These are phyloP conservation scores for Coniochaeta pulveracea DNA, from an alignment of 2,329 filamentous ascomycete genomes.

Conservation along the genomic window DNA sequence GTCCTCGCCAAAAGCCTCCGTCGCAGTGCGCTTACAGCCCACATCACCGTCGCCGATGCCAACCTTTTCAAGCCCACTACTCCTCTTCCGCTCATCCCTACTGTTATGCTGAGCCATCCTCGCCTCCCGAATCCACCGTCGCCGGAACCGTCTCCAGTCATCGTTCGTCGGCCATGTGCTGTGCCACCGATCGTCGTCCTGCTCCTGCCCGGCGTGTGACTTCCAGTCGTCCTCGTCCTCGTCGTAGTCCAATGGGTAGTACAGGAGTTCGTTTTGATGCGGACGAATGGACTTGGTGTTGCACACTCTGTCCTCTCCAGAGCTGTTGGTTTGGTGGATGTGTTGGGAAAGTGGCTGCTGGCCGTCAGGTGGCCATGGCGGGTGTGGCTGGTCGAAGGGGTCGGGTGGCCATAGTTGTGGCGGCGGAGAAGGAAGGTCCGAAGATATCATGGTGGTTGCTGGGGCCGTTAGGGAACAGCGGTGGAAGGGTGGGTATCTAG, in stretches of 20 bases:
- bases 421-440: background rate
- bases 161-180: slow-evolving; percentile 28
- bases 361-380: background rate
- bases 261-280: slow-evolving; percentile 26
- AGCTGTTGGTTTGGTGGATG: slow-evolving; percentile 33
- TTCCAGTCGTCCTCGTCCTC: slow-evolving; percentile 17
- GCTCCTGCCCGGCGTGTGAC: slow-evolving; percentile 3
- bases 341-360: background rate
- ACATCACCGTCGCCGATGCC: background rate
- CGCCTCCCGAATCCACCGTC: slow-evolving; percentile 20
- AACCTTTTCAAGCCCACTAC: background rate
- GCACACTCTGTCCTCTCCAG: slow-evolving; percentile 33
- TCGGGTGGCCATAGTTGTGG: background rate
- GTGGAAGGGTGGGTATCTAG: background rate
- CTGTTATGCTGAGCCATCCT: slow-evolving; percentile 13
- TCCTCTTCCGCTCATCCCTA: slow-evolving; percentile 4
- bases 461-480: background rate
- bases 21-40: slow-evolving; percentile 1
- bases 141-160: slow-evolving; percentile 25
- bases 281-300: slow-evolving; percentile 32
- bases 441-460: background rate
- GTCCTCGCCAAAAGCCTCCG: background rate
- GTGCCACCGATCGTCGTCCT: slow-evolving; percentile 17
- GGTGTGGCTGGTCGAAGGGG: slow-evolving; percentile 9
- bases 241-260: slow-evolving; percentile 22